A percentile compares a stretch with the other conserved stretches of the same genome.
Evolutionary conservation across 208 protist genomes (phyloP).

Genomic region (Trypanosoma scelopori): DNA sequence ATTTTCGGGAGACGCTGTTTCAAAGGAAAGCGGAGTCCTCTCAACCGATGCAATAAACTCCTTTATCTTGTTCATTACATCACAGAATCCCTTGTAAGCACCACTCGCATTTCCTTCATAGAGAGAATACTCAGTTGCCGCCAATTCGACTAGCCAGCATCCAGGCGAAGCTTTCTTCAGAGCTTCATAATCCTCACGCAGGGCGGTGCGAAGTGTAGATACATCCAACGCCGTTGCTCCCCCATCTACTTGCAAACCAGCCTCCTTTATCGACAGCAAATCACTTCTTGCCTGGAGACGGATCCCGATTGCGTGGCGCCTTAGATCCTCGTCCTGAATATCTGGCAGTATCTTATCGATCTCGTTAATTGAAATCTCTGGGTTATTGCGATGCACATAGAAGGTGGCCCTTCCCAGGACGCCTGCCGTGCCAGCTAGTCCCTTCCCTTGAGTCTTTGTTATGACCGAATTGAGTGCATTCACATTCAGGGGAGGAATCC

Average conservation of each 20-base stretch:
- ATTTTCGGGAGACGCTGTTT: conserved; percentile 59
- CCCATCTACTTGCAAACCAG: conserved; percentile 68
- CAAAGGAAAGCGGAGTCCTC: conserved; percentile 21
- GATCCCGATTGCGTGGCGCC: conserved; percentile 62
- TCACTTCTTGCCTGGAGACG: conserved; percentile 67
- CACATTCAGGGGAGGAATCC: conserved; percentile 40
- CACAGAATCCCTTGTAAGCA: conserved; percentile 52
- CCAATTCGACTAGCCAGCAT: conserved; percentile 82
- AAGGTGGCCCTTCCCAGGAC: conserved; percentile 44
- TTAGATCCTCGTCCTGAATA: conserved; percentile 61
- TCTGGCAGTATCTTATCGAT: conserved; percentile 60
- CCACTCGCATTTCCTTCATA: conserved; percentile 67
- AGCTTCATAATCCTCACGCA: conserved; percentile 61
- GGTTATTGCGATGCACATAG: conserved; percentile 55
- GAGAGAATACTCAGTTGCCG: conserved; percentile 68
- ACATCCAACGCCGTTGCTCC: conserved; percentile 80
- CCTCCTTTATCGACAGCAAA: conserved; percentile 75
- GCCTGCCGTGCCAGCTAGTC: conserved; percentile 55
- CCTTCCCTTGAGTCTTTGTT: conserved; percentile 76
- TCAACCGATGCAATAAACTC: conserved; percentile 45
- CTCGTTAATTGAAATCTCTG: conserved; percentile 47
- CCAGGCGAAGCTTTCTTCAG: conserved; percentile 51
- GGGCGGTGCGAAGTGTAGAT: conserved; percentile 50
- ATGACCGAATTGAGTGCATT: conserved; percentile 61
- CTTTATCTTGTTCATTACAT: conserved; percentile 60